Percentiles rank a stretch among this genome's conserved stretches.
phyloP scores from a whole-genome alignment of 352 stramenopile species.

The Phytophthora sp. region DNA sequence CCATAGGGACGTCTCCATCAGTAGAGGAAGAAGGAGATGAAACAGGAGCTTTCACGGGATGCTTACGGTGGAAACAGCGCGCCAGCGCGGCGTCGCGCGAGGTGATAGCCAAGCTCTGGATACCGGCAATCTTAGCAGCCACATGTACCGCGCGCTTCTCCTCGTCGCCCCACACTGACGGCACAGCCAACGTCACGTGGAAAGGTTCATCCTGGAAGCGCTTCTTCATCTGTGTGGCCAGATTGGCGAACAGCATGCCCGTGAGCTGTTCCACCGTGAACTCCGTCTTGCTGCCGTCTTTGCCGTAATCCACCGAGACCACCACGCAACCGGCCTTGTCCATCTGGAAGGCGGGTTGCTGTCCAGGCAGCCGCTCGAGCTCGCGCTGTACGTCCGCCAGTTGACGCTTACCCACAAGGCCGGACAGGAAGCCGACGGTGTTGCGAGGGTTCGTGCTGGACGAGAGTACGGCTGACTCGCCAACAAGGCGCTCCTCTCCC shows the following conservation, averaged over 20 bases:
- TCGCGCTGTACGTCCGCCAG: constrained; percentile 50
- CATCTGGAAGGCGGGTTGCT: constrained; percentile 53
- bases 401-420: constrained; percentile 66
- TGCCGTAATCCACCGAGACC: constrained; percentile 71
- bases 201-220: constrained; percentile 49
- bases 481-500: constrained; percentile 81
- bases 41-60: constrained; percentile 54
- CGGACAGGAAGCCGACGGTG: constrained; percentile 75
- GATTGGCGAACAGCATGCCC: constrained; percentile 82
- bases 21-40: background rate
- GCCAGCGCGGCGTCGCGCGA: constrained; percentile 63
- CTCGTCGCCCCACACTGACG: constrained; percentile 58
- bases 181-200: constrained; percentile 73
- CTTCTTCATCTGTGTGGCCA: constrained; percentile 69
- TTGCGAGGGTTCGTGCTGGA: constrained; percentile 86
- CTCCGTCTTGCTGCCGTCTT: constrained; percentile 38
- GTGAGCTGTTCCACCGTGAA: constrained; percentile 81
- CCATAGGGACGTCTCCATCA: constrained; percentile 33
- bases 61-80: constrained; percentile 85
- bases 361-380: constrained; percentile 49
- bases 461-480: constrained; percentile 85
- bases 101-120: constrained; percentile 58
- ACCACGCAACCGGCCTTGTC: constrained; percentile 42
- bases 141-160: constrained; percentile 57
- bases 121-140: constrained; percentile 67